phyloP scores from a whole-genome alignment of 2,329 filamentous ascomycete genomes.

The Penicillium sp. region DNA sequence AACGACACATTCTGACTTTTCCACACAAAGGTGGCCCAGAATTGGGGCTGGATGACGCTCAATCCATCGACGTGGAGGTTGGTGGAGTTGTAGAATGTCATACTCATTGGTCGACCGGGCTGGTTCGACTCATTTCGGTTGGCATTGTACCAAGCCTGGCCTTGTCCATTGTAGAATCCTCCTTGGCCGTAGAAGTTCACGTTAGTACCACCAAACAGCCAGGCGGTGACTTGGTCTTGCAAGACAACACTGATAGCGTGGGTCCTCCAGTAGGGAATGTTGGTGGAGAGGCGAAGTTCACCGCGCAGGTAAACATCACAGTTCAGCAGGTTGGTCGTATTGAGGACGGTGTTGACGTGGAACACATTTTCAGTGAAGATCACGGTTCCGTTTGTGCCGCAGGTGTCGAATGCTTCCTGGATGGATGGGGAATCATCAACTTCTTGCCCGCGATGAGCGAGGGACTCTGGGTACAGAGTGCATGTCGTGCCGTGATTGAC shows the following conservation, averaged over 20 bases:
- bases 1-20: constrained; percentile 54
- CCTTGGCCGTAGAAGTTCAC: constrained; percentile 51
- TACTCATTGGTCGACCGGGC: constrained; percentile 52
- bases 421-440: not conserved
- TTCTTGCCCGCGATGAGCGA: not conserved
- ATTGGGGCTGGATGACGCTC: constrained; percentile 52
- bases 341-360: constrained; percentile 21
- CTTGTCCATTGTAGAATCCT: constrained; percentile 61
- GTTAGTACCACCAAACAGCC: constrained; percentile 56
- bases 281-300: constrained; percentile 41
- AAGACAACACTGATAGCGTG: constrained; percentile 55
- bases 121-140: constrained; percentile 53
- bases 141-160: constrained; percentile 58
- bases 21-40: constrained; percentile 53
- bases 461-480: constrained; percentile 18
- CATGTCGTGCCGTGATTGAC: constrained; percentile 20
- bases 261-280: constrained; percentile 56
- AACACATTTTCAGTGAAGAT: constrained; percentile 7
- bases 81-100: constrained; percentile 53
- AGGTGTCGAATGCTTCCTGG: not conserved
- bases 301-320: constrained; percentile 31
- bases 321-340: constrained; percentile 24
- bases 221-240: constrained; percentile 58
- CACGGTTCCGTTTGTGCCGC: not conserved
- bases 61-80: constrained; percentile 53